Evolutionary conservation across 2,329 filamentous ascomycete genomes (phyloP).

Genomic region (Apiospora aurea): DNA sequence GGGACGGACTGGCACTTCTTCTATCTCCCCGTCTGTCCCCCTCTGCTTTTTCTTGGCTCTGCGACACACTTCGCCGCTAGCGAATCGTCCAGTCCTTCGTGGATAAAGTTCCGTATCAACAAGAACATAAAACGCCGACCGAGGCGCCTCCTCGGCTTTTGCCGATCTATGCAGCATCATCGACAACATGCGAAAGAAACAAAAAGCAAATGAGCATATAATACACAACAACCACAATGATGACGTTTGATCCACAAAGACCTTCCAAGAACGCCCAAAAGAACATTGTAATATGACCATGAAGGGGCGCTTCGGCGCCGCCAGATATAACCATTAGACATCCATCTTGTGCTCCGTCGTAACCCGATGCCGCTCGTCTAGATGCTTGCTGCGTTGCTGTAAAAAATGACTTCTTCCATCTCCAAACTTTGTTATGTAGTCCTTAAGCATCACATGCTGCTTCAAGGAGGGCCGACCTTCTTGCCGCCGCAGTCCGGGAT

Average conservation of each 20-base stretch:
- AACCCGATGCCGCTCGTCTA: constrained; percentile 4
- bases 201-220: background rate
- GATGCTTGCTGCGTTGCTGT: constrained; percentile 3
- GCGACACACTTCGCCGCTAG: background rate
- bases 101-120: background rate
- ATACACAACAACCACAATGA: constrained; percentile 3
- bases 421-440: background rate
- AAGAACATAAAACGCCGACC: constrained; percentile 4
- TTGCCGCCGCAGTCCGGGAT: constrained; percentile 88
- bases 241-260: background rate
- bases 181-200: background rate
- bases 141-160: background rate
- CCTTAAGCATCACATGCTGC: background rate
- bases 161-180: constrained; percentile 2
- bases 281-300: constrained; percentile 15
- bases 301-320: background rate
- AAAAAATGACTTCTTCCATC: background rate
- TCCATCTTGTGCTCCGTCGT: background rate
- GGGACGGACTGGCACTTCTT: background rate
- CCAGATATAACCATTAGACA: constrained; percentile 6
- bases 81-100: background rate
- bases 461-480: constrained; percentile 54
- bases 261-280: constrained; percentile 18
- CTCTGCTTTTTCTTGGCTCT: background rate
- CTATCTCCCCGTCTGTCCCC: background rate